Conservation (phyloP, 2,329 filamentous ascomycete genomes). For the Trematosphaeria pertusa region DNA sequence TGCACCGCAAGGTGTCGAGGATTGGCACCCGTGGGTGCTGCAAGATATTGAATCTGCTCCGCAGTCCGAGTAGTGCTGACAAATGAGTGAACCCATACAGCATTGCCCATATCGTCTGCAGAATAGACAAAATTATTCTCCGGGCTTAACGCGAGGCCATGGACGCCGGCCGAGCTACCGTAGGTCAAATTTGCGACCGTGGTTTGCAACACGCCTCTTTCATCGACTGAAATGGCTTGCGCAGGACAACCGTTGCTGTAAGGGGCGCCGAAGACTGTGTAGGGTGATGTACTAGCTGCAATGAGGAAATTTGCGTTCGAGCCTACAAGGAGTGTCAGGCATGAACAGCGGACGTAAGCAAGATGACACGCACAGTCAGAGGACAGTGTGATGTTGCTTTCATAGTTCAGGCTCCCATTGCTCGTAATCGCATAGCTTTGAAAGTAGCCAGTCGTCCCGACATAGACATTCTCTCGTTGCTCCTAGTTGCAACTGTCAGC, state of each 20-base stretch:
- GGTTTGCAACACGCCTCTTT: background rate
- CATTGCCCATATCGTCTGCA: conserved; percentile 41
- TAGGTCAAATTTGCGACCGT: conserved; percentile 2
- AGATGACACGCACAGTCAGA: no score
- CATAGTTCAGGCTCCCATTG: conserved; percentile 3
- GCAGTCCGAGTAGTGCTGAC: conserved; percentile 24
- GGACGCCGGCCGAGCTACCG: conserved; percentile 25
- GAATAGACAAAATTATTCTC: conserved; percentile 38
- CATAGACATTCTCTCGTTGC: conserved; percentile 7
- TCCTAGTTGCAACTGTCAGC: background rate
- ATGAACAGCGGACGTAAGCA: background rate
- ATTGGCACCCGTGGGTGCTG: conserved; percentile 25
- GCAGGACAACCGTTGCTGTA: conserved; percentile 6
- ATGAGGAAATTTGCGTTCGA: conserved; percentile 8
- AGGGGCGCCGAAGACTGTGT: conserved; percentile 3
- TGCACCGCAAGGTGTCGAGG: conserved; percentile 38
- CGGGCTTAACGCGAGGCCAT: conserved; percentile 30
- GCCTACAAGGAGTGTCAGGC: background rate
- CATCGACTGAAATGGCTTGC: conserved; percentile 6
- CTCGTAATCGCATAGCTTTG: conserved; percentile 13
- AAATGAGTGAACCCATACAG: conserved; percentile 37
- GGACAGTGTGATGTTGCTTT: conserved; percentile 2
- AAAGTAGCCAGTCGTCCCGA: conserved; percentile 11
- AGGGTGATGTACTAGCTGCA: background rate
- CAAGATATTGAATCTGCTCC: conserved; percentile 24